Percentiles rank a stretch among this genome's conserved stretches.
Conservation (phyloP, 176 grass and related monocot species). For the Otatea glauca region DNA sequence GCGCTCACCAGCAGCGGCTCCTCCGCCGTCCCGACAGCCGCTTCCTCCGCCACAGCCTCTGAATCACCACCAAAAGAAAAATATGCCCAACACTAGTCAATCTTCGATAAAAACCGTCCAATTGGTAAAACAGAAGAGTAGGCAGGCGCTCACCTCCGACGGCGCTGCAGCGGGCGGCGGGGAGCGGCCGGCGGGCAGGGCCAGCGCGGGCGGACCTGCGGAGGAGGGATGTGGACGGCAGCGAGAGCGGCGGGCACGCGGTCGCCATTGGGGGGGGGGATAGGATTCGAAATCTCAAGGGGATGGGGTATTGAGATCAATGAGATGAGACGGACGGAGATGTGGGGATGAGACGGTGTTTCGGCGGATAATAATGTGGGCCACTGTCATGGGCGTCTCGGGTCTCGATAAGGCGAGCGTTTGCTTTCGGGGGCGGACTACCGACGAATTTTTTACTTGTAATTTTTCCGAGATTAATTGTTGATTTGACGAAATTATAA, state of each 20-base stretch:
- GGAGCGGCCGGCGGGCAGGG: slow-evolving; percentile 31
- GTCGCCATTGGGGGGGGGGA: slow-evolving; percentile 51
- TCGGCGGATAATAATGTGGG: too few relatives aligned
- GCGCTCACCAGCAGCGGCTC: slow-evolving; percentile 90
- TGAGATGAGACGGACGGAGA: slow-evolving; percentile 26
- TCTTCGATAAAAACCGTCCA: background rate
- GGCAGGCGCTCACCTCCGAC: slow-evolving; percentile 66
- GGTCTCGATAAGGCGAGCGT: too few relatives aligned
- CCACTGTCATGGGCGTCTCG: too few relatives aligned
- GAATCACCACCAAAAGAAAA: slow-evolving; percentile 10
- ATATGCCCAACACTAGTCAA: background rate
- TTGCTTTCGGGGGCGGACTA: too few relatives aligned
- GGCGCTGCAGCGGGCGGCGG: slow-evolving; percentile 63
- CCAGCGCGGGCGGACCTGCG: slow-evolving; percentile 36
- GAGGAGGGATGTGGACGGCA: slow-evolving; percentile 52
- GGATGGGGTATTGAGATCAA: slow-evolving; percentile 30
- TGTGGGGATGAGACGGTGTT: background rate
- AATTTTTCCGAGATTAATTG: too few relatives aligned
- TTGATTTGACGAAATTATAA: too few relatives aligned
- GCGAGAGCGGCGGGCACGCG: slow-evolving; percentile 69
- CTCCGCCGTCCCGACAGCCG: slow-evolving; percentile 50
- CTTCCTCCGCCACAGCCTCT: slow-evolving; percentile 67
- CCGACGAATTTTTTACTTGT: too few relatives aligned
- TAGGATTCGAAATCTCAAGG: slow-evolving; percentile 3
- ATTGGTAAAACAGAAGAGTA: background rate